Evolutionary conservation across 306 rosid species (phyloP).

Genomic region (Echinosophora koreensis): DNA sequence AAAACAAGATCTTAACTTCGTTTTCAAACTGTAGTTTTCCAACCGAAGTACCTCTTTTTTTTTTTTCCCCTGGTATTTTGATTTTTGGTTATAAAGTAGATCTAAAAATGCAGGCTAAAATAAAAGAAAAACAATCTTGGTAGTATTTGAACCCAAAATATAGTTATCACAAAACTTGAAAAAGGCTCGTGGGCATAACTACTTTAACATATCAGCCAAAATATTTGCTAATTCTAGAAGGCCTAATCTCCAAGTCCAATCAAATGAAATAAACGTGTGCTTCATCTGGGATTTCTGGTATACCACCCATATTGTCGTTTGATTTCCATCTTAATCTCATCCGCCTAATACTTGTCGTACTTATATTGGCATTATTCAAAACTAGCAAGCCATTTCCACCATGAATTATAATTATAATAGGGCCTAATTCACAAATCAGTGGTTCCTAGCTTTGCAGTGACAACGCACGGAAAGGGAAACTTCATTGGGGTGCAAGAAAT

Average conservation of each 20-base stretch:
- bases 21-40: too few species aligned
- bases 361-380: neutral
- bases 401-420: neutral
- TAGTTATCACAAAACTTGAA: too few species aligned
- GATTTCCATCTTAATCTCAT: neutral
- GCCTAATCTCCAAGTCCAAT: neutral
- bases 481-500: too few species aligned
- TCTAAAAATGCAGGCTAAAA: too few species aligned
- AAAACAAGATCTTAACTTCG: too few species aligned
- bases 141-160: neutral
- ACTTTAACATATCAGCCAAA: too few species aligned
- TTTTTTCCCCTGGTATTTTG: too few species aligned
- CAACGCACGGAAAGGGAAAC: slow-evolving; percentile 6
- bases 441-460: neutral
- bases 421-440: neutral
- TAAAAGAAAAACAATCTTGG: neutral
- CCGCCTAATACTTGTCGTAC: neutral
- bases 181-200: too few species aligned
- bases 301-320: neutral
- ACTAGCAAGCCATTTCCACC: neutral
- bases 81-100: too few species aligned
- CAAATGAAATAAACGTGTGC: slow-evolving; percentile 23
- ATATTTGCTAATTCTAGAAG: too few species aligned
- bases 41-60: too few species aligned
- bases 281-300: slow-evolving; percentile 4